Evolutionary conservation across 106 monocot species (phyloP).

Genomic region (Dendrobium chrysotoxum): DNA sequence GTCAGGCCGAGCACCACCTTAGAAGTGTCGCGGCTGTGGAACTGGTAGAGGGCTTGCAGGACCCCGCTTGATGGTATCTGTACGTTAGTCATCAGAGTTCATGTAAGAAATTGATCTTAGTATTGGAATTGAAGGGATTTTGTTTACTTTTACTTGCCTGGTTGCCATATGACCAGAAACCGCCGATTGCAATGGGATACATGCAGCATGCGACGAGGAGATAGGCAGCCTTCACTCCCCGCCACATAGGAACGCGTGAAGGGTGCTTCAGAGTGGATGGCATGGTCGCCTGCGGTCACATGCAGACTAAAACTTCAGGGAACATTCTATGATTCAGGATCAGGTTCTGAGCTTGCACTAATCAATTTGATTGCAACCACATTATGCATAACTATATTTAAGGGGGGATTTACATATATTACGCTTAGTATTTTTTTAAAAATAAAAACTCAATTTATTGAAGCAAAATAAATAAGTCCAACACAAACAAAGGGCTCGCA

Average conservation of each 20-base stretch:
- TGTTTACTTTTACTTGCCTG: constrained; percentile 19
- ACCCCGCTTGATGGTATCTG: constrained; percentile 81
- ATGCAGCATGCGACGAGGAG: constrained; percentile 50
- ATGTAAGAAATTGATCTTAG: background rate
- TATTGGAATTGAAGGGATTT: too few relatives aligned
- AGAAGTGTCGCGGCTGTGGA: constrained; percentile 55
- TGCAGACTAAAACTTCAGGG: background rate
- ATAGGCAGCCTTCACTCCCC: constrained; percentile 70
- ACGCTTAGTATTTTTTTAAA: too few relatives aligned
- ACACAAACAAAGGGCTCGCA: too few relatives aligned
- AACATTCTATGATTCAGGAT: background rate
- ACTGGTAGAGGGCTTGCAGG: constrained; percentile 43
- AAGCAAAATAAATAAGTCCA: too few relatives aligned
- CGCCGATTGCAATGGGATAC: constrained; percentile 74
- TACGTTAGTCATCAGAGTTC: background rate
- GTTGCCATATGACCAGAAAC: constrained; percentile 94
- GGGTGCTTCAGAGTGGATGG: constrained; percentile 80
- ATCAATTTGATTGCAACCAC: too few relatives aligned
- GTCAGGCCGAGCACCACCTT: constrained; percentile 41
- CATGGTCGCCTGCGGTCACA: constrained; percentile 63
- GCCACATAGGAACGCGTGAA: constrained; percentile 85
- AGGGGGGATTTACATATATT: too few relatives aligned
- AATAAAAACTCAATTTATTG: too few relatives aligned
- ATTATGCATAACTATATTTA: too few relatives aligned
- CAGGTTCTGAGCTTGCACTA: too few relatives aligned